Conservation (phyloP, 148 eudicot genomes). For the Cornus controversa region DNA sequence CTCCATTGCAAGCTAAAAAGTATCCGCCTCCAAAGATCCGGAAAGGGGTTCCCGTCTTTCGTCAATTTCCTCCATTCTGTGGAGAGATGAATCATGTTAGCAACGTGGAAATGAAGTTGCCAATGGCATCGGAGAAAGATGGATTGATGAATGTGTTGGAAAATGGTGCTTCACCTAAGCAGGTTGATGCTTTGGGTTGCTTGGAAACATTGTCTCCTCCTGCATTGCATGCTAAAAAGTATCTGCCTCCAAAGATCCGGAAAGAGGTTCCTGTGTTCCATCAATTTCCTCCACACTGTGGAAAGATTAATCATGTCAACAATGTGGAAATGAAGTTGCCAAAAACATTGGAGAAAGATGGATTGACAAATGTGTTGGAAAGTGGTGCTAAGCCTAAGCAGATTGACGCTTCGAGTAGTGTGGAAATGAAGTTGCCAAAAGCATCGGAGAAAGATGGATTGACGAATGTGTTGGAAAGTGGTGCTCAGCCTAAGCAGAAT, state of each 20-base stretch:
- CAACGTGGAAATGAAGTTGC: too few species aligned
- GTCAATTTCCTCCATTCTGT: constrained; percentile 5
- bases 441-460: neutral
- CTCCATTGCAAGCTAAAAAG: neutral
- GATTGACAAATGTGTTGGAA: neutral
- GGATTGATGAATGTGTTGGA: neutral
- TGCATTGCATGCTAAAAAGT: neutral
- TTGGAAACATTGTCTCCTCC: neutral
- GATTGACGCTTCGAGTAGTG: too few species aligned
- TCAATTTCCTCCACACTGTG: constrained; percentile 6
- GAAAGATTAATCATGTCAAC: neutral
- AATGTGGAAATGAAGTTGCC: neutral
- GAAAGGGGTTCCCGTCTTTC: constrained; percentile 2
- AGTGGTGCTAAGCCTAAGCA: too few species aligned
- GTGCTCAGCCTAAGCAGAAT: too few species aligned
- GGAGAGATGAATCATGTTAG: neutral
- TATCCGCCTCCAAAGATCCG: constrained; percentile 16
- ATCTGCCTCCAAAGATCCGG: constrained; percentile 10
- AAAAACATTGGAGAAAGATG: neutral
- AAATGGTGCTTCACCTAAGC: neutral
- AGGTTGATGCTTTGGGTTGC: neutral
- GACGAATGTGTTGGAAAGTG: neutral
- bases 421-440: neutral
- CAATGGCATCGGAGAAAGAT: too few species aligned
- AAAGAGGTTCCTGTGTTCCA: constrained; percentile 2